Percentiles rank a stretch among this genome's conserved stretches.
These are phyloP conservation scores for Pseudozyma tsukubaensis DNA, from an alignment of 1,284 basidiomycete species.

Conservation along the genomic window DNA sequence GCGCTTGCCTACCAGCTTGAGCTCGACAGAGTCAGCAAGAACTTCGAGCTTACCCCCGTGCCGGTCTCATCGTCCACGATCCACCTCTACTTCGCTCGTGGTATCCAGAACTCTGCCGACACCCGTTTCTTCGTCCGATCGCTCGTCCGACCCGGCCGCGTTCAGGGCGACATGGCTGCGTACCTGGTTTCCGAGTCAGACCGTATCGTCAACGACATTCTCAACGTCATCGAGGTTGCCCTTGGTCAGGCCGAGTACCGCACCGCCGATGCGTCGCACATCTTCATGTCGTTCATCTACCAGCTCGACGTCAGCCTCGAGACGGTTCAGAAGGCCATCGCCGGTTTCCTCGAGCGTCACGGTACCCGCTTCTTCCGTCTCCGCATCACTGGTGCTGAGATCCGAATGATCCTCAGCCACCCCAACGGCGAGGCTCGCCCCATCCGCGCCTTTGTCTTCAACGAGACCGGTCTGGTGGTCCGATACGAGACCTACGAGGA, in stretches of 20 bases:
- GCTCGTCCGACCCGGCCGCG: slow-evolving; percentile 91
- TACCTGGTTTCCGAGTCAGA: slow-evolving; percentile 99
- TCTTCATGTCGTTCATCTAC: slow-evolving; percentile 93
- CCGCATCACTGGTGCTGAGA: slow-evolving; percentile 97
- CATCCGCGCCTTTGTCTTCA: slow-evolving; percentile 97
- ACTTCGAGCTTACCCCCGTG: slow-evolving; percentile 91
- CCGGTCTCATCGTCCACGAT: slow-evolving; percentile 79
- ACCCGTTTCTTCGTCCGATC: slow-evolving; percentile 97
- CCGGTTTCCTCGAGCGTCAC: slow-evolving; percentile 92
- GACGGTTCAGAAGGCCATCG: slow-evolving; percentile 92
- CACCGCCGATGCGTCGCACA: slow-evolving; percentile 67
- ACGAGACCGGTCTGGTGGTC: slow-evolving; percentile 98
- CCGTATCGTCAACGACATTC: slow-evolving; percentile 90
- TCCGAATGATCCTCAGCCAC: slow-evolving; percentile 93
- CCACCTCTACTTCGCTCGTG: slow-evolving; percentile 88
- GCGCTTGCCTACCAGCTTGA: slow-evolving; percentile 98
- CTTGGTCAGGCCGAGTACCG: slow-evolving; percentile 65
- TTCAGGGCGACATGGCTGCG: slow-evolving; percentile 90
- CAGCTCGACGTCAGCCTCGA: slow-evolving; percentile 94
- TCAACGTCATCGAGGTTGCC: slow-evolving; percentile 85
- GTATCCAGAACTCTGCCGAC: slow-evolving; percentile 94
- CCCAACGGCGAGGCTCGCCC: slow-evolving; percentile 85
- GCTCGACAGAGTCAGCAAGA: slow-evolving; percentile 86
- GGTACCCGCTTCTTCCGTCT: slow-evolving; percentile 98
- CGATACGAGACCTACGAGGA: slow-evolving; percentile 99